Conservation (phyloP, 2,329 filamentous ascomycete genomes). For the Epichloe typhina region DNA sequence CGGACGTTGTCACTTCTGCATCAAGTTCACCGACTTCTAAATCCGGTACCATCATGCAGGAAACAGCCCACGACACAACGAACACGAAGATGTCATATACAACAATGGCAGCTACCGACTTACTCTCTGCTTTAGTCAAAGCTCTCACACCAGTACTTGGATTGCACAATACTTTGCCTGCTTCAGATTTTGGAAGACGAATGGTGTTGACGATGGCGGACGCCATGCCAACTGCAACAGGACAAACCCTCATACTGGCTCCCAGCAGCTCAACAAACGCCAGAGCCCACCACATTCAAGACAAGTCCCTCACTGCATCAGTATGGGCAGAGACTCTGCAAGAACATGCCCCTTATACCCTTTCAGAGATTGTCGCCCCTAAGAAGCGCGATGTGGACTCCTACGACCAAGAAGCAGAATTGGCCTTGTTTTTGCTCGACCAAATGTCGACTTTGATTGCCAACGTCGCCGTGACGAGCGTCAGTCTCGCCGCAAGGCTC, state of each 20-base stretch:
- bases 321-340: background rate
- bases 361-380: background rate
- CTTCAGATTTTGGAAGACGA: background rate
- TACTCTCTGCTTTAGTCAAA: constrained; percentile 8
- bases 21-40: background rate
- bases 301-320: background rate
- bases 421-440: constrained; percentile 8
- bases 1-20: background rate
- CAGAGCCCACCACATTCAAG: background rate
- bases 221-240: background rate
- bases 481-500: constrained; percentile 10
- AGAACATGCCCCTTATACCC: background rate
- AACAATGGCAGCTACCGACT: background rate
- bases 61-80: background rate
- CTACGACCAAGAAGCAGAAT: background rate
- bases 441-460: constrained; percentile 9
- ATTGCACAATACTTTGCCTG: background rate
- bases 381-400: background rate
- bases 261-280: background rate
- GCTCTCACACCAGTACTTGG: constrained; percentile 5
- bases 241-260: background rate
- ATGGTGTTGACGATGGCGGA: background rate
- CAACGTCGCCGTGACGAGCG: constrained; percentile 9
- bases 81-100: background rate
- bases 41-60: background rate